Evolutionary conservation across 2,329 filamentous ascomycete genomes (phyloP).

Genomic region (Colletotrichum sp.): DNA sequence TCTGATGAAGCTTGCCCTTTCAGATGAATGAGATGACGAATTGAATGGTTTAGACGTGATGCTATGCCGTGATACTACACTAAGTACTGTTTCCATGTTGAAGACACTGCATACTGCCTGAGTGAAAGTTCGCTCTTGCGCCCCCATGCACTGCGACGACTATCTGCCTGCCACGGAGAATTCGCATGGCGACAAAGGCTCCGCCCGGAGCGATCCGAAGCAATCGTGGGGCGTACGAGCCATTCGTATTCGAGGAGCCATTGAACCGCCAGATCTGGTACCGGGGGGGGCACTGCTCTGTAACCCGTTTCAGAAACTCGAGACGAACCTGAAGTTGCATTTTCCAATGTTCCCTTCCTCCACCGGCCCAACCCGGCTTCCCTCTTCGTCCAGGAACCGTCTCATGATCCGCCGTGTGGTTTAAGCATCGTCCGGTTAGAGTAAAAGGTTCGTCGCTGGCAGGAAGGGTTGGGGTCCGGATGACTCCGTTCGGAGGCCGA

Average conservation of each 20-base stretch:
- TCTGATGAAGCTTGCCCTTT: background rate
- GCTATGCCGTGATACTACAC: background rate
- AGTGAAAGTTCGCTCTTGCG: background rate
- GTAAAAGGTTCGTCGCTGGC: background rate
- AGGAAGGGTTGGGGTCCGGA: background rate
- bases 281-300: background rate
- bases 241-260: background rate
- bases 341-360: background rate
- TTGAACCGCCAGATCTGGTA: background rate
- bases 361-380: background rate
- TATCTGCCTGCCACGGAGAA: background rate
- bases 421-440: background rate
- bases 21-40: background rate
- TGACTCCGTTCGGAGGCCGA: background rate
- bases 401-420: background rate
- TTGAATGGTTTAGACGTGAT: background rate
- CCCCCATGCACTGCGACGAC: background rate
- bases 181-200: background rate
- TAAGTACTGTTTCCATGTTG: background rate
- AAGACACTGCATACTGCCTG: background rate
- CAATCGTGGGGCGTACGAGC: background rate
- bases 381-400: background rate
- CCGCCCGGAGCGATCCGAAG: background rate
- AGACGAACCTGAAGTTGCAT: background rate
- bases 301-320: background rate